Percentiles rank a stretch among this genome's conserved stretches.
phyloP scores from a whole-genome alignment of 768 basidiomycete species.

The Mycena chlorophos region DNA sequence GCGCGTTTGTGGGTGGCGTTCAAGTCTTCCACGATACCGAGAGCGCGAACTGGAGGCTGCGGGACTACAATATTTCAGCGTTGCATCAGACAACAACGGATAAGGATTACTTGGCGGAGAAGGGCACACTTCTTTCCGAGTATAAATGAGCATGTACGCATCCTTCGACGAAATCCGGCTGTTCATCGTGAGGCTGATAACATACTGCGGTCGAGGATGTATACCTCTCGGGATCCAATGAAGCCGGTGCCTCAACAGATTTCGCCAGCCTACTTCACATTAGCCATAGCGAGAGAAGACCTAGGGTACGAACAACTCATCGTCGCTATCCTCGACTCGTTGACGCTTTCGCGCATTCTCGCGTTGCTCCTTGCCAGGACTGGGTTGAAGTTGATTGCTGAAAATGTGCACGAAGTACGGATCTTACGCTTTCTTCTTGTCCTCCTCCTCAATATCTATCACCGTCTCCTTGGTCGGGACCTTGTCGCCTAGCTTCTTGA shows the following conservation, averaged over 20 bases:
- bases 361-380: constrained; percentile 36
- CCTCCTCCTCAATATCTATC: constrained; percentile 22
- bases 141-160: constrained; percentile 95
- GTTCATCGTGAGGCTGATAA: constrained; percentile 3
- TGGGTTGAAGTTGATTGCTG: neutral
- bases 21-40: constrained; percentile 50
- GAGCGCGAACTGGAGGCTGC: constrained; percentile 55
- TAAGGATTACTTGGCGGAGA: constrained; percentile 11
- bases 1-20: constrained; percentile 58
- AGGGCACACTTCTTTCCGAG: constrained; percentile 40
- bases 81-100: constrained; percentile 16
- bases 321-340: constrained; percentile 61
- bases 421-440: constrained; percentile 26
- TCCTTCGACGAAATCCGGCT: constrained; percentile 74
- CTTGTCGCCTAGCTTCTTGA: constrained; percentile 54
- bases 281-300: neutral
- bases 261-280: neutral
- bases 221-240: neutral
- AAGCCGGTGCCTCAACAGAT: neutral
- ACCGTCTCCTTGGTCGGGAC: constrained; percentile 27
- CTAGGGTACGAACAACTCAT: constrained; percentile 37
- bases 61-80: constrained; percentile 26
- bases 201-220: neutral
- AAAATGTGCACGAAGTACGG: constrained; percentile 3
- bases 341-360: constrained; percentile 49